These are phyloP conservation scores for Avicennia marina DNA, from an alignment of 257 asterid genomes.

Conservation along the genomic window DNA sequence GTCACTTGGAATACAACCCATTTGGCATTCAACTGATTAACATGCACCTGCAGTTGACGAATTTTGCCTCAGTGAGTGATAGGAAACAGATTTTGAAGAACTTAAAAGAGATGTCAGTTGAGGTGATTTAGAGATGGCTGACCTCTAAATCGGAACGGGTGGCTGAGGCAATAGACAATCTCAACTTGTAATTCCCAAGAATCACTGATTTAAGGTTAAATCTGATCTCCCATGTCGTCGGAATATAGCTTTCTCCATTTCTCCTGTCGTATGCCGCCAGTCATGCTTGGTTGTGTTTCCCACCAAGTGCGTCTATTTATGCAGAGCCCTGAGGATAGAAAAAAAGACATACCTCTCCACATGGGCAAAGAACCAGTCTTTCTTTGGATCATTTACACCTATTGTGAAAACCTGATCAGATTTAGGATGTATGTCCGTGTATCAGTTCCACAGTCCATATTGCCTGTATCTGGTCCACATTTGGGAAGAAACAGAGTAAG, in stretches of 20 bases:
- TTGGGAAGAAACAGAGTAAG: too few species aligned
- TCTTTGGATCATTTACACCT: constrained; percentile 39
- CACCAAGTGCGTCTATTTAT: background rate
- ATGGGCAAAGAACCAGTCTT: constrained; percentile 62
- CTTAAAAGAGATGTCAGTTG: too few species aligned
- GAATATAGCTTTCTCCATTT: constrained; percentile 31
- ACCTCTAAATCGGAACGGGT: constrained; percentile 52
- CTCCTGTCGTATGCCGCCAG: constrained; percentile 24
- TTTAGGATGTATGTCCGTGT: constrained; percentile 39
- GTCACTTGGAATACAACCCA: constrained; percentile 41
- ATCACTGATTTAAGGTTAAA: constrained; percentile 31
- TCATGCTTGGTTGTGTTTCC: background rate
- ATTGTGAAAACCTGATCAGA: constrained; percentile 44
- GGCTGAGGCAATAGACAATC: constrained; percentile 56
- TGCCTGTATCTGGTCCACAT: constrained; percentile 40
- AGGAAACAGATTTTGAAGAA: too few species aligned
- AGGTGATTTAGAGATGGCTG: too few species aligned
- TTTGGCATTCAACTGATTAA: constrained; percentile 30
- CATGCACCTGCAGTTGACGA: constrained; percentile 36
- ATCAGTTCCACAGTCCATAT: constrained; percentile 60
- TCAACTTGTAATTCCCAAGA: constrained; percentile 39
- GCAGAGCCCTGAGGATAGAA: background rate
- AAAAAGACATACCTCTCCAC: constrained; percentile 43
- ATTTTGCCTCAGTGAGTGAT: background rate
- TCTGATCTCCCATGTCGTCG: constrained; percentile 52